phyloP scores from a whole-genome alignment of 2,329 filamentous ascomycete genomes.

The Cladorrhinum sp. region DNA sequence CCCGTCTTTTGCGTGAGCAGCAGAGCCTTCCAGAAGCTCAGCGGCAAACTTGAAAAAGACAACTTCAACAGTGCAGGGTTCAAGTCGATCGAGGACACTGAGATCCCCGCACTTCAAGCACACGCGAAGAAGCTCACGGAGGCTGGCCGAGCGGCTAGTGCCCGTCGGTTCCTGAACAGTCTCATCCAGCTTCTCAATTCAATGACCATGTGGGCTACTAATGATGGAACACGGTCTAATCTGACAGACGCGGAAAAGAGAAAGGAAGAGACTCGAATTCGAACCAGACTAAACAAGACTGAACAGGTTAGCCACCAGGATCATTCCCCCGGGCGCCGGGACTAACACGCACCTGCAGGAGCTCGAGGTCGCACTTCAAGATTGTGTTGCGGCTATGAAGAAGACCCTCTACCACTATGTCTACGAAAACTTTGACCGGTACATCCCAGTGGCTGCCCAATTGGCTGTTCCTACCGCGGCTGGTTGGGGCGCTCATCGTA shows the following conservation, averaged over 20 bases:
- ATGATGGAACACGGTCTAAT: constrained; percentile 21
- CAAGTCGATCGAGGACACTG: constrained; percentile 50
- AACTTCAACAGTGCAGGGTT: constrained; percentile 49
- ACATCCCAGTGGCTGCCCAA: constrained; percentile 20
- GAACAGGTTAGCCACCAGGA: constrained; percentile 19
- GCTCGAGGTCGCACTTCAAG: constrained; percentile 17
- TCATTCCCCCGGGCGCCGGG: background rate
- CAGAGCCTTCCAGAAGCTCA: constrained; percentile 60
- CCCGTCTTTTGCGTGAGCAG: constrained; percentile 65
- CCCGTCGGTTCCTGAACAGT: constrained; percentile 26
- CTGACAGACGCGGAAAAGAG: constrained; percentile 22
- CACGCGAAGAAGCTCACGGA: constrained; percentile 57
- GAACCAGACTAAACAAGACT: constrained; percentile 14
- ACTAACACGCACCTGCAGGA: constrained; percentile 15
- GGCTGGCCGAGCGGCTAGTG: constrained; percentile 20
- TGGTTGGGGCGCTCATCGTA: constrained; percentile 24
- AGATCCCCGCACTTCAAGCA: constrained; percentile 54
- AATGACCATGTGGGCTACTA: constrained; percentile 28
- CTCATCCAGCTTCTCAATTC: constrained; percentile 28
- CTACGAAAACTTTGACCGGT: constrained; percentile 24
- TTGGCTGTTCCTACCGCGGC: constrained; percentile 22
- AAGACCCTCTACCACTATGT: constrained; percentile 24
- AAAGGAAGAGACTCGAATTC: constrained; percentile 8
- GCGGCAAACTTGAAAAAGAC: constrained; percentile 52
- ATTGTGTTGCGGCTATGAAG: constrained; percentile 20